Conservation (phyloP, 2,329 filamentous ascomycete species). For the Periglandula ipomoeae region DNA sequence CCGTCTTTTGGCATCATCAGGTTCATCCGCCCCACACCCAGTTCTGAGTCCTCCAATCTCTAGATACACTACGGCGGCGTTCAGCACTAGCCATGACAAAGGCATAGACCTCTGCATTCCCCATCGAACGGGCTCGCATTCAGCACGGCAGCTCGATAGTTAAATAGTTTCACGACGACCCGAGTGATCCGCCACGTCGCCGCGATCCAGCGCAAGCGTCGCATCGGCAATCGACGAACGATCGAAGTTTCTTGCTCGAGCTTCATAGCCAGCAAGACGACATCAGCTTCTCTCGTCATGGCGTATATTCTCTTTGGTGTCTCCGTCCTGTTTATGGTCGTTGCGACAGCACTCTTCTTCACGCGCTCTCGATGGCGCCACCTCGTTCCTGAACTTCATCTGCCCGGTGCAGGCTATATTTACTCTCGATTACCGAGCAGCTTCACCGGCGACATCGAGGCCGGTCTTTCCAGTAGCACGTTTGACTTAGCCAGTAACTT, state of each 20-base stretch:
- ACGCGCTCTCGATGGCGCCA: conserved; percentile 72
- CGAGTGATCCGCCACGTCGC: conserved; percentile 2
- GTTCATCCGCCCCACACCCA: not conserved
- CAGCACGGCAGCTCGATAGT: not conserved
- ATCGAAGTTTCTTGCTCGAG: not conserved
- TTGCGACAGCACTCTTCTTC: conserved; percentile 69
- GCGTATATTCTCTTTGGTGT: conserved; percentile 72
- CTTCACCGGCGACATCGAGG: conserved; percentile 80
- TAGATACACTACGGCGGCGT: not conserved
- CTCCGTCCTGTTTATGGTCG: conserved; percentile 60
- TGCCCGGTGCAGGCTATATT: conserved; percentile 49
- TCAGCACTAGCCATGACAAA: conserved; percentile 8
- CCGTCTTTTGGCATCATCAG: too few species aligned
- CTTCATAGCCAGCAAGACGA: too few species aligned
- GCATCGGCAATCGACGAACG: not conserved
- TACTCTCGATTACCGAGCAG: conserved; percentile 70
- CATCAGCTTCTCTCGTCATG: too few species aligned
- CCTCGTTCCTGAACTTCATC: conserved; percentile 50
- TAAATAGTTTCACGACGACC: not conserved
- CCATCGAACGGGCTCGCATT: not conserved
- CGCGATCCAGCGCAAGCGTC: not conserved
- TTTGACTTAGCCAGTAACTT: conserved; percentile 82
- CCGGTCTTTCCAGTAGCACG: conserved; percentile 70
- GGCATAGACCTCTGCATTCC: not conserved
- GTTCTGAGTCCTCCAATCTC: not conserved